Evolutionary conservation across 2,329 filamentous ascomycete species (phyloP).

Genomic region (Penicillium sp.): DNA sequence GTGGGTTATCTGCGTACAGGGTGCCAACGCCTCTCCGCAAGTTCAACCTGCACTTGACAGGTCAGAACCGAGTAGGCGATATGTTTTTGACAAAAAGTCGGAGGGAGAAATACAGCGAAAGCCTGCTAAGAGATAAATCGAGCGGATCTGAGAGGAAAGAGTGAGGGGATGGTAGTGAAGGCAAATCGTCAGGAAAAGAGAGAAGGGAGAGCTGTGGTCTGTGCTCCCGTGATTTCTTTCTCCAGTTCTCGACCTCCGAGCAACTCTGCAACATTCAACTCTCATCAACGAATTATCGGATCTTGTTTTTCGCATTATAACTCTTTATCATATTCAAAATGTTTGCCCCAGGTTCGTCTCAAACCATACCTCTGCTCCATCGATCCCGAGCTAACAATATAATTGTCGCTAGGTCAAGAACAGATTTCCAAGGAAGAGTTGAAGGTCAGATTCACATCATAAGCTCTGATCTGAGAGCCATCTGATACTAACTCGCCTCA

Average conservation of each 20-base stretch:
- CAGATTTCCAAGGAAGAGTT: slow-evolving; percentile 47
- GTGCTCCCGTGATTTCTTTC: slow-evolving; percentile 29
- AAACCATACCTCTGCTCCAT: neutral
- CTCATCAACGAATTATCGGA: slow-evolving; percentile 3
- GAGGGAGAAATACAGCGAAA: neutral
- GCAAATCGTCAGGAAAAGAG: slow-evolving; percentile 14
- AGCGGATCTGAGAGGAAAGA: slow-evolving; percentile 1
- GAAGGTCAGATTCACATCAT: slow-evolving; percentile 31
- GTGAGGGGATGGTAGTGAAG: slow-evolving; percentile 10
- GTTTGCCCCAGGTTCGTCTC: slow-evolving; percentile 34
- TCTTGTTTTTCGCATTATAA: neutral
- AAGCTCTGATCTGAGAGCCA: neutral
- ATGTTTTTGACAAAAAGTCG: neutral
- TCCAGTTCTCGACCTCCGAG: slow-evolving; percentile 7
- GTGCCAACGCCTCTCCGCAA: slow-evolving; percentile 11
- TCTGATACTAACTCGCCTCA: slow-evolving; percentile 8
- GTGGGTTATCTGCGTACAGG: slow-evolving; percentile 9
- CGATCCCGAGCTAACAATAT: neutral
- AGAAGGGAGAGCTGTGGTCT: slow-evolving; percentile 26
- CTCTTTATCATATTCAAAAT: slow-evolving; percentile 21
- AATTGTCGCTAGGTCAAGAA: slow-evolving; percentile 36
- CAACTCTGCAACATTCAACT: slow-evolving; percentile 8
- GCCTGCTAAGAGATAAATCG: neutral
- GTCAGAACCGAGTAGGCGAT: neutral
- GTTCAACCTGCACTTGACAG: neutral